Percentiles rank a stretch among this genome's conserved stretches.
These are phyloP conservation scores for Hypoxylon crocopeplum DNA, from an alignment of 495 filamentous ascomycete species.

Conservation along the genomic window DNA sequence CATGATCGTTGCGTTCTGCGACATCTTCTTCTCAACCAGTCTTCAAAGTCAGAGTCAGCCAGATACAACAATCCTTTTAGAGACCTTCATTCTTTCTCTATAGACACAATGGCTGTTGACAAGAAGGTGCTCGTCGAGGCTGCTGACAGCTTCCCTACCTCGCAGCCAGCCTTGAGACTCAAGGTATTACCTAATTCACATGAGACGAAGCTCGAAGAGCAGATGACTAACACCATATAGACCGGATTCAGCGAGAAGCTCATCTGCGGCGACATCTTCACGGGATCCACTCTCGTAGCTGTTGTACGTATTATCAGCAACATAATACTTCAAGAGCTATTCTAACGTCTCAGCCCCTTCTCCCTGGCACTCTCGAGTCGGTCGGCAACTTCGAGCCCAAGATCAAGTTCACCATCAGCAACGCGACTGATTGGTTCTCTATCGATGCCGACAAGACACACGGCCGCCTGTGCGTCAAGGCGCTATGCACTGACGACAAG, in stretches of 20 bases:
- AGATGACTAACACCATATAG: background rate
- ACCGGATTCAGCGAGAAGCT: slow-evolving; percentile 5
- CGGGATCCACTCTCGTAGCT: slow-evolving; percentile 6
- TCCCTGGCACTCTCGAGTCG: slow-evolving; percentile 11
- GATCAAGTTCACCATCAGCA: slow-evolving; percentile 15
- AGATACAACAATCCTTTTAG: too few relatives aligned
- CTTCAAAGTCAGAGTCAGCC: too few relatives aligned
- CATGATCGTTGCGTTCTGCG: background rate
- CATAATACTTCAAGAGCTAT: background rate
- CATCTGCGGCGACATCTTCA: slow-evolving; percentile 4
- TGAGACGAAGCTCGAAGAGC: background rate
- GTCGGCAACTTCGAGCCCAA: slow-evolving; percentile 24
- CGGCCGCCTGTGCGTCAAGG: slow-evolving; percentile 11
- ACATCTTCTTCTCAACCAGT: background rate
- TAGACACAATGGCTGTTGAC: background rate
- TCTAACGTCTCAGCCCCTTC: background rate
- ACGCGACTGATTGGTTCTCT: slow-evolving; percentile 14
- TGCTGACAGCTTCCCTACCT: background rate
- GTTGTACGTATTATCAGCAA: background rate
- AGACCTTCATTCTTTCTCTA: background rate
- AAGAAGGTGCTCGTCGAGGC: background rate
- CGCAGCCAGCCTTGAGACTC: background rate
- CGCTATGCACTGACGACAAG: slow-evolving; percentile 12
- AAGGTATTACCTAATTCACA: background rate
- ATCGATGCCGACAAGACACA: slow-evolving; percentile 13